phyloP scores from a whole-genome alignment of 441 rosid species.

The Arabidopsis hybrid region DNA sequence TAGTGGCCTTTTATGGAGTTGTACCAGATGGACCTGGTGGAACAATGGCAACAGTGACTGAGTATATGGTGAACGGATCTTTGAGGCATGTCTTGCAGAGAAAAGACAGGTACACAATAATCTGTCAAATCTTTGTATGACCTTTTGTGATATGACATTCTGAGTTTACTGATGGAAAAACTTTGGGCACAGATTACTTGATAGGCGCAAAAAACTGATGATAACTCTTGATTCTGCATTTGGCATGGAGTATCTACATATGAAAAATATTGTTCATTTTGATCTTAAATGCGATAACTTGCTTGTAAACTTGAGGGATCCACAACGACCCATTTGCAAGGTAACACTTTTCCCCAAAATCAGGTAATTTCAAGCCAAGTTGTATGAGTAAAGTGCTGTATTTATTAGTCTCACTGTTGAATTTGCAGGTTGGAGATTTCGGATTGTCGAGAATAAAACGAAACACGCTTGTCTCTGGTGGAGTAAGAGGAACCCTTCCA shows the following conservation, averaged over 20 bases:
- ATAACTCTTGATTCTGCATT: constrained; percentile 90
- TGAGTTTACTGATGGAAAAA: constrained; percentile 13
- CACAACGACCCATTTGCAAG: constrained; percentile 94
- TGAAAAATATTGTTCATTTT: constrained; percentile 85
- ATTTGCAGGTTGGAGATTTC: constrained; percentile 83
- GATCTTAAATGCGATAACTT: constrained; percentile 95
- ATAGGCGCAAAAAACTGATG: constrained; percentile 78
- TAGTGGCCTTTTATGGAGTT: constrained; percentile 75
- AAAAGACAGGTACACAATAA: constrained; percentile 55
- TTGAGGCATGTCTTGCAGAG: constrained; percentile 63
- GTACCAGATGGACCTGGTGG: constrained; percentile 75
- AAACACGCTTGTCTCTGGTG: constrained; percentile 89
- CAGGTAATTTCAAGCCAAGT: neutral
- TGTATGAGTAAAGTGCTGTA: neutral
- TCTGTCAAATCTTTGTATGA: neutral
- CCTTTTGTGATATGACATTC: neutral
- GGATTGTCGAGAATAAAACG: constrained; percentile 90
- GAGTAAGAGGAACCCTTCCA: constrained; percentile 95
- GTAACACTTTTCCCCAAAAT: constrained; percentile 35
- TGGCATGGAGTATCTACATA: constrained; percentile 96
- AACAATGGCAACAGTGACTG: constrained; percentile 77
- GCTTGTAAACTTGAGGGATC: constrained; percentile 87
- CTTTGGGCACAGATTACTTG: constrained; percentile 61
- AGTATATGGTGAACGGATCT: constrained; percentile 80
- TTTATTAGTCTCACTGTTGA: neutral